Percentiles rank a stretch among this genome's conserved stretches.
These are phyloP conservation scores for Lantana camara DNA, from an alignment of 257 asterid genomes.

Conservation along the genomic window DNA sequence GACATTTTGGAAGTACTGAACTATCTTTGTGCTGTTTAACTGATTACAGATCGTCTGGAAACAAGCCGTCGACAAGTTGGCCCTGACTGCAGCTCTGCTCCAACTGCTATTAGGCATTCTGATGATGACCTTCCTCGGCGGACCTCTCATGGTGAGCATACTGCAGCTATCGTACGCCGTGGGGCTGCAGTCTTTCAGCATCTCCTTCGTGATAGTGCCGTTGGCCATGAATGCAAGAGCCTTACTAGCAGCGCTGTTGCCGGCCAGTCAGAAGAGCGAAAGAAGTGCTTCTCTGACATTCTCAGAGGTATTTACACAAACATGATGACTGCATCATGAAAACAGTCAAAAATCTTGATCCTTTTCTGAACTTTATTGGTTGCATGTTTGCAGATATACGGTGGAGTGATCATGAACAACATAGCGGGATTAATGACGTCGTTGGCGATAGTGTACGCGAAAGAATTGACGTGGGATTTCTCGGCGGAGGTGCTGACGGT, in stretches of 20 bases:
- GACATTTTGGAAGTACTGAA: not conserved
- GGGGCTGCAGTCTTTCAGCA: conserved; percentile 49
- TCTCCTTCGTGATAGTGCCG: conserved; percentile 61
- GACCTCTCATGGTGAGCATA: conserved; percentile 50
- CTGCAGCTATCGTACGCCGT: conserved; percentile 45
- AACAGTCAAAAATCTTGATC: too few species aligned
- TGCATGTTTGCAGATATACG: conserved; percentile 57
- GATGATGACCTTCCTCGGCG: conserved; percentile 50
- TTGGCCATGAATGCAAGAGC: conserved; percentile 55
- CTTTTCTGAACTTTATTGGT: too few species aligned
- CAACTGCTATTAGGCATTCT: conserved; percentile 50
- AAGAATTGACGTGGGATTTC: conserved; percentile 61
- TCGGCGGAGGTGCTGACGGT: conserved; percentile 63
- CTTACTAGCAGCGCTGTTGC: conserved; percentile 47
- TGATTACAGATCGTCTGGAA: conserved; percentile 48
- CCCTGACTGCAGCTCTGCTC: conserved; percentile 31
- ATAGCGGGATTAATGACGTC: conserved; percentile 50
- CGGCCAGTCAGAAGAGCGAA: conserved; percentile 54
- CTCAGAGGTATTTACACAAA: conserved; percentile 52
- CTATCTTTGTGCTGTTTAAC: not conserved
- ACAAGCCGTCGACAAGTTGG: conserved; percentile 30
- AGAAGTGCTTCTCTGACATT: conserved; percentile 67
- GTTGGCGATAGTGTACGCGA: conserved; percentile 53
- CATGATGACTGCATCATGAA: too few species aligned
- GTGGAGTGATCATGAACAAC: conserved; percentile 72